Conservation (phyloP, 371 early-diverging fungal species). For the Mortierella sp. region DNA sequence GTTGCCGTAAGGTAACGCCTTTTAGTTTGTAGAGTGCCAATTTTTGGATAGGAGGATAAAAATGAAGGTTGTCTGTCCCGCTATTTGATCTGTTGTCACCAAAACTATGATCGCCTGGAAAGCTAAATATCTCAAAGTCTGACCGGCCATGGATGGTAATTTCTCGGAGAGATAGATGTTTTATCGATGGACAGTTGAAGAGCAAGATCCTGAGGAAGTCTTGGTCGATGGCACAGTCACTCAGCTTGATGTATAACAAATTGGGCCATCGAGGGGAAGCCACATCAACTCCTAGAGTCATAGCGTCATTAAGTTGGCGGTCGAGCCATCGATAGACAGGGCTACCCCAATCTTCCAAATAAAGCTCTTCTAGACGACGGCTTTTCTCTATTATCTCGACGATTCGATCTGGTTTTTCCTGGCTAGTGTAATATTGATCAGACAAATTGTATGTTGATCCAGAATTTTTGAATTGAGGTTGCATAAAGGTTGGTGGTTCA, state of each 20-base stretch:
- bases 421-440: neutral
- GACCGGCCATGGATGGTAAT: neutral
- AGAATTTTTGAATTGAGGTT: neutral
- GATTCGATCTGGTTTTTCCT: constrained; percentile 2
- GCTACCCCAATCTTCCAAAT: neutral
- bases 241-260: neutral
- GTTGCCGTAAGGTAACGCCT: neutral
- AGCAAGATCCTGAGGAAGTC: constrained; percentile 11
- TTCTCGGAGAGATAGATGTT: neutral
- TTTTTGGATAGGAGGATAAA: neutral
- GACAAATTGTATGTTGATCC: constrained; percentile 9
- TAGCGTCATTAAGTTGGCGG: neutral
- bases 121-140: neutral
- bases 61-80: neutral
- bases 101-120: neutral
- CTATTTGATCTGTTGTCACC: neutral
- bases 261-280: constrained; percentile 11
- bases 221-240: neutral
- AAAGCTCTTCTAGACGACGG: neutral
- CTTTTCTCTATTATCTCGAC: constrained; percentile 12
- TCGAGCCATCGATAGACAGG: neutral
- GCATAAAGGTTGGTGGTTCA: neutral
- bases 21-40: neutral
- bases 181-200: neutral
- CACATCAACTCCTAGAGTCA: no score